Conservation (phyloP, 345 rosid genomes). For the Melaleuca alternifolia region DNA sequence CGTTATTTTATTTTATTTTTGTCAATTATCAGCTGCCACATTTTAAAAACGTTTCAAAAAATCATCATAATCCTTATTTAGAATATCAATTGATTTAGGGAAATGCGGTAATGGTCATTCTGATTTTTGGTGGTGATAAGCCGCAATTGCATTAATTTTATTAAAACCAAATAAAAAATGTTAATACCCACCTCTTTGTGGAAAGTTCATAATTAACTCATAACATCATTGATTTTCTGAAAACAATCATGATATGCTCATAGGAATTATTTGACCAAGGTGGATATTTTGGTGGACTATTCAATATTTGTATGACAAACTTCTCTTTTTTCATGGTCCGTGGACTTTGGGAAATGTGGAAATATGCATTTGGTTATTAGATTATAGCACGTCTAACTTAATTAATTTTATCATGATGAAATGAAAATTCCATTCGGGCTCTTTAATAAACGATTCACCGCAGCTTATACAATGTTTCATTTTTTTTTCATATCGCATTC, state of each 20-base stretch:
- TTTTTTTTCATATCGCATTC: too few species aligned
- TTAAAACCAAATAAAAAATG: too few species aligned
- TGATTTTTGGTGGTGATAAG: background rate
- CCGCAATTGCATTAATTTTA: rapidly evolving
- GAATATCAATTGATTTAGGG: too few species aligned
- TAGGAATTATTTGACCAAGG: background rate
- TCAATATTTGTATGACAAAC: too few species aligned
- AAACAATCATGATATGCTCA: too few species aligned
- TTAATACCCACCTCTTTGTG: too few species aligned
- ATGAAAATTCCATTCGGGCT: background rate
- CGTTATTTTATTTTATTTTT: background rate
- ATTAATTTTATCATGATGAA: too few species aligned
- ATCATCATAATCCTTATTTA: background rate
- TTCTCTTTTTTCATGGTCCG: background rate
- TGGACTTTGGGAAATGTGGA: background rate
- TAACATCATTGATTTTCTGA: background rate
- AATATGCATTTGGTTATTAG: too few species aligned
- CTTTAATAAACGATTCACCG: background rate
- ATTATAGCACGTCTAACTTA: too few species aligned
- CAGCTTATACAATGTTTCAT: too few species aligned
- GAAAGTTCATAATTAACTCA: background rate
- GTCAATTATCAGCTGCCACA: background rate
- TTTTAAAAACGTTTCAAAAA: background rate
- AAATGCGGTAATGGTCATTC: too few species aligned
- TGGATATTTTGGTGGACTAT: too few species aligned